These are phyloP conservation scores for Fusarium pseudograminearum DNA, from an alignment of 2,329 filamentous ascomycete genomes.

Conservation along the genomic window DNA sequence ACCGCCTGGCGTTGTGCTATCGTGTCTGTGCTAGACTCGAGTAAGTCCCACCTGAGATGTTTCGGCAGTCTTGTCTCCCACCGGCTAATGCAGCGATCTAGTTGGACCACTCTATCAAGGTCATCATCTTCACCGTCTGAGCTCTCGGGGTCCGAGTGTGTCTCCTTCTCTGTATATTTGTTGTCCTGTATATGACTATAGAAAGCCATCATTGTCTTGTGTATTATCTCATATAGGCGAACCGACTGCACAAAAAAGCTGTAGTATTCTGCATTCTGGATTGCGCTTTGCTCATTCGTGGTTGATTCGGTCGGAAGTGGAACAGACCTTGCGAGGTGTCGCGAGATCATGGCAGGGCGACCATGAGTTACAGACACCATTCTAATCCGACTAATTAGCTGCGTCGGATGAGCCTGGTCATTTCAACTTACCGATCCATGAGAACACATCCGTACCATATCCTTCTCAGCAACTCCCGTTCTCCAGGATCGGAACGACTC, in stretches of 20 bases:
- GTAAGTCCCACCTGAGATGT: constrained; percentile 41
- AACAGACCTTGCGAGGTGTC: constrained; percentile 44
- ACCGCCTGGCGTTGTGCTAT: constrained; percentile 50
- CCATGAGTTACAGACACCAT: constrained; percentile 55
- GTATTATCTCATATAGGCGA: constrained; percentile 55
- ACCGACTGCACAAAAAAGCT: constrained; percentile 54
- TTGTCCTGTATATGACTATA: constrained; percentile 41
- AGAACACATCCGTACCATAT: constrained; percentile 56
- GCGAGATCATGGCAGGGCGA: constrained; percentile 53
- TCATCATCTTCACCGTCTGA: constrained; percentile 42
- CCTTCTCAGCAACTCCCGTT: constrained; percentile 48
- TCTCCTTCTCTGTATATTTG: constrained; percentile 12
- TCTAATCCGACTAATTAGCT: constrained; percentile 27
- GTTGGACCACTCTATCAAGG: constrained; percentile 49
- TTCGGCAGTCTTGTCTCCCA: constrained; percentile 51
- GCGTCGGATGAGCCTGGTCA: accelerated
- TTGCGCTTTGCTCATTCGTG: background rate
- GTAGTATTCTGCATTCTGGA: constrained; percentile 22
- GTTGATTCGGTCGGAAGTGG: constrained; percentile 42
- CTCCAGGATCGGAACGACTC: constrained; percentile 30
- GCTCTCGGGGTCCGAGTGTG: background rate
- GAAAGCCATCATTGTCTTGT: constrained; percentile 48
- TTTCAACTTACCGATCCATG: constrained; percentile 52
- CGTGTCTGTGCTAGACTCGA: constrained; percentile 36
- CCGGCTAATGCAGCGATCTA: constrained; percentile 49